phyloP scores from a whole-genome alignment of 805 yeast genomes.

The Wickerhamomyces tratensis region DNA sequence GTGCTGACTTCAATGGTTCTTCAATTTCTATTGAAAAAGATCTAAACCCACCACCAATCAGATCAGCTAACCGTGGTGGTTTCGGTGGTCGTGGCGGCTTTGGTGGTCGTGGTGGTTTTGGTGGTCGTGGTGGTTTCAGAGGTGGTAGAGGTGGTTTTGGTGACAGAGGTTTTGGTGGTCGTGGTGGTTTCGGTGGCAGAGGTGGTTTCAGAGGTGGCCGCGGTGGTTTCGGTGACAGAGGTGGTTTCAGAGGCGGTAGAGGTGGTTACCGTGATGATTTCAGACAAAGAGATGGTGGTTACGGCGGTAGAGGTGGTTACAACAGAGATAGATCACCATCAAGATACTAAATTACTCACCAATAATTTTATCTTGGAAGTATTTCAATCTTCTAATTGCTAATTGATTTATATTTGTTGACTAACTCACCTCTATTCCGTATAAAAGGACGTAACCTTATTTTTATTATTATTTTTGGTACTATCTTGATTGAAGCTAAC shows the following conservation, averaged over 20 bases:
- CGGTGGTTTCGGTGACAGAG: conserved; percentile 21
- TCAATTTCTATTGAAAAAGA: conserved; percentile 73
- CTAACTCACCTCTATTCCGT: too few relatives aligned
- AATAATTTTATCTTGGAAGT: too few relatives aligned
- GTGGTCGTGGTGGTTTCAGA: conserved; percentile 30
- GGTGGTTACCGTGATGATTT: conserved; percentile 35
- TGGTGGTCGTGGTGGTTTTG: conserved; percentile 31
- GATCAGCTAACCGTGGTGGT: conserved; percentile 34
- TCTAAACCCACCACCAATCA: conserved; percentile 39
- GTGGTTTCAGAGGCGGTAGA: conserved; percentile 28
- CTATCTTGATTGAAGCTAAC: too few relatives aligned
- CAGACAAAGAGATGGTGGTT: conserved; percentile 18
- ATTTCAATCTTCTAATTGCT: too few relatives aligned
- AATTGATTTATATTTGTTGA: too few relatives aligned
- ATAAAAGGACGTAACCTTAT: too few relatives aligned
- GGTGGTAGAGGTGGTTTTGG: conserved; percentile 37
- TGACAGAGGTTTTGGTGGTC: conserved; percentile 38
- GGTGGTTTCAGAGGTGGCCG: conserved; percentile 27
- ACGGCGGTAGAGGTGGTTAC: conserved; percentile 20
- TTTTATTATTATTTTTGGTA: too few relatives aligned
- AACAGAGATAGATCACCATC: conserved; percentile 72
- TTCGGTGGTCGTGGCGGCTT: conserved; percentile 28
- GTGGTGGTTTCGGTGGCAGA: conserved; percentile 30
- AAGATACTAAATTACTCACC: conserved; percentile 37
- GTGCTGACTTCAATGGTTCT: conserved; percentile 60